These are phyloP conservation scores for Mayamaea pseudoterrestris DNA, from an alignment of 108 stramenopile genomes.

Conservation along the genomic window DNA sequence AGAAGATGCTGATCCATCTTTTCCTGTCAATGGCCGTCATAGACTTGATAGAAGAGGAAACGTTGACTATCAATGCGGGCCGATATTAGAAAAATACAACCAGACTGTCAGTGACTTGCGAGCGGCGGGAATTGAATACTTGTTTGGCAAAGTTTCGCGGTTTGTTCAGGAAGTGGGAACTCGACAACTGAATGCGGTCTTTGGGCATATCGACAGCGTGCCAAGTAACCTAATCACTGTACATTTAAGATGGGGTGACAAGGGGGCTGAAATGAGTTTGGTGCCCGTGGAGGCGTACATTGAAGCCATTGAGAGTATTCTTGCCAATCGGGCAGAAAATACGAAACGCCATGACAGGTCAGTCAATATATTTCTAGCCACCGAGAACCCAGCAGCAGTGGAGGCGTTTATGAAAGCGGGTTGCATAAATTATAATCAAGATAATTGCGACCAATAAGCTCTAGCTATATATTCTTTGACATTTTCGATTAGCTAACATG, in stretches of 20 bases:
- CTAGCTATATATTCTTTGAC: neutral
- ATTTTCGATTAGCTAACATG: neutral
- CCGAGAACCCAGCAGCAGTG: conserved; percentile 39
- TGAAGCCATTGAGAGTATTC: conserved; percentile 18
- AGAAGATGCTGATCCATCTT: neutral
- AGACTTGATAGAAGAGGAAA: neutral
- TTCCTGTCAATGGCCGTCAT: neutral
- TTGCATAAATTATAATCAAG: no score
- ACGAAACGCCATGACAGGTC: no score
- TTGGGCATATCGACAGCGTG: conserved; percentile 11
- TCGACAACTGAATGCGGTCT: conserved; percentile 28
- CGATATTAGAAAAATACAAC: neutral
- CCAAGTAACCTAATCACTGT: conserved; percentile 41
- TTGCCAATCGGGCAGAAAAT: neutral
- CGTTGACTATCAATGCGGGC: conserved; percentile 1
- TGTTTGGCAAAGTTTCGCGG: conserved; percentile 28
- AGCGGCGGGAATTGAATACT: conserved; percentile 30
- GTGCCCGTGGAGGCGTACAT: conserved; percentile 33
- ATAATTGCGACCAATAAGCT: no score
- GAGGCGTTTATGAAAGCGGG: conserved; percentile 30
- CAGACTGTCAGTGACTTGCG: conserved; percentile 10
- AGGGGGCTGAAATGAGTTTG: conserved; percentile 46
- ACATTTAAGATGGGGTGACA: conserved; percentile 58
- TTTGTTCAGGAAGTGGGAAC: conserved; percentile 45
- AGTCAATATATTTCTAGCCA: conserved; percentile 44